phyloP scores from a whole-genome alignment of 306 rosid genomes.

The Echinosophora koreensis region DNA sequence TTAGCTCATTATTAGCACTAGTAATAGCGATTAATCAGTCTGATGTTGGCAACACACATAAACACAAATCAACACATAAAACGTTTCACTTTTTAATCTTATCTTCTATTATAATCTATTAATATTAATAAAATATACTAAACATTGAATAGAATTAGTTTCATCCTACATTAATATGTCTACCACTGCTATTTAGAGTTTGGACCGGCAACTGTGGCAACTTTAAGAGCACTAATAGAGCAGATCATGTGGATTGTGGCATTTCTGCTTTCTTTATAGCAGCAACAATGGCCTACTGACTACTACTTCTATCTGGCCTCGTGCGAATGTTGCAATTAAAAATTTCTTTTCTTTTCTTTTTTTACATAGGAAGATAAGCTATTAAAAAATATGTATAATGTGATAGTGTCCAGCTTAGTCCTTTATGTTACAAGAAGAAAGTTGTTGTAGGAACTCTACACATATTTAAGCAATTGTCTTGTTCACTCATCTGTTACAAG shows the following conservation, averaged over 20 bases:
- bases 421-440: neutral
- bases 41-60: too few relatives aligned
- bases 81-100: too few relatives aligned
- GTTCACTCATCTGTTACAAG: neutral
- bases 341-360: neutral
- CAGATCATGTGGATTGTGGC: constrained; percentile 35
- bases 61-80: too few relatives aligned
- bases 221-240: constrained; percentile 28
- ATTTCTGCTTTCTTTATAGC: constrained; percentile 25
- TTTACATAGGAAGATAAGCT: neutral
- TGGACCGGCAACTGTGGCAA: constrained; percentile 15
- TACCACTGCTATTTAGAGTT: too few relatives aligned
- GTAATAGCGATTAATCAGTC: too few relatives aligned
- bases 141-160: too few relatives aligned
- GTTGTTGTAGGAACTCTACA: neutral
- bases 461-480: neutral
- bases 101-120: too few relatives aligned
- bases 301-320: constrained; percentile 36
- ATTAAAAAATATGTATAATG: neutral
- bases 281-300: constrained; percentile 45
- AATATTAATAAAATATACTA: too few relatives aligned
- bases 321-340: constrained; percentile 22
- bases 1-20: too few relatives aligned
- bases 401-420: neutral
- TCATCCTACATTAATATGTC: too few relatives aligned